Evolutionary conservation across 78 protist species (phyloP), one percentile per base, ranked within the genome.

Genomic region (Tieghemostelium lacteum): DNA sequence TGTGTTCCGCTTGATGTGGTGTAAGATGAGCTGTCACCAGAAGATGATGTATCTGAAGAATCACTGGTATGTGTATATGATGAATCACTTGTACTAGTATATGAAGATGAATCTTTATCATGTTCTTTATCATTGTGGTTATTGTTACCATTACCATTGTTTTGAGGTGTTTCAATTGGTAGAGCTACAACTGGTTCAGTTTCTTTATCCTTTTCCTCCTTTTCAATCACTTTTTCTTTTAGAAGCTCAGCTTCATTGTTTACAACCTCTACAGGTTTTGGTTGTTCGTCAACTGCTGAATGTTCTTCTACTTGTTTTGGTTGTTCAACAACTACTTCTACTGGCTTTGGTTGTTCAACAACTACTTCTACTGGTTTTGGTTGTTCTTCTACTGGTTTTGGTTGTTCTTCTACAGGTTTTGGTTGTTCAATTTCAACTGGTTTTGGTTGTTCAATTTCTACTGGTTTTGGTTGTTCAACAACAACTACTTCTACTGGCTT

Each of bases 381-480:
- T 57, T 57, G 17, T 14, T 14, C 26, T 57, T 57, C 54, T 49
- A 16, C 54, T 49, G 54, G 54, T 49, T 49, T 49, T 8, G 54
- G 12, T 49, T 49, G 24, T 49, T 49, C 54, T 16, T 16, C 54
- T 8, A 16, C 12, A 16, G 54, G 12, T 49, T 49, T 22, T 57
- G 6, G 63, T 57, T 57, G 63, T 64, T 64, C 72, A 20, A 36
- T n/a, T 66, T 66, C 73, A 10, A 37, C 33, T 66, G 49, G 73
- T 39, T 40, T 34, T 66, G 34, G 26, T 7, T 66, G 42, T 66
- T 40, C 57, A 14, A n/a, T 26, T 22, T 2, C 55, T 24, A 37
- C 16, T 60, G 28, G 1, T 60, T 60, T n/a, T 29, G 28, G 52
- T 17, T 5, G 20, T 37, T 14, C 36, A 31, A 12, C 63, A 45